Conservation (phyloP, 225 moss, liverwort and hornwort genomes). For the Marchantia paleacea region DNA sequence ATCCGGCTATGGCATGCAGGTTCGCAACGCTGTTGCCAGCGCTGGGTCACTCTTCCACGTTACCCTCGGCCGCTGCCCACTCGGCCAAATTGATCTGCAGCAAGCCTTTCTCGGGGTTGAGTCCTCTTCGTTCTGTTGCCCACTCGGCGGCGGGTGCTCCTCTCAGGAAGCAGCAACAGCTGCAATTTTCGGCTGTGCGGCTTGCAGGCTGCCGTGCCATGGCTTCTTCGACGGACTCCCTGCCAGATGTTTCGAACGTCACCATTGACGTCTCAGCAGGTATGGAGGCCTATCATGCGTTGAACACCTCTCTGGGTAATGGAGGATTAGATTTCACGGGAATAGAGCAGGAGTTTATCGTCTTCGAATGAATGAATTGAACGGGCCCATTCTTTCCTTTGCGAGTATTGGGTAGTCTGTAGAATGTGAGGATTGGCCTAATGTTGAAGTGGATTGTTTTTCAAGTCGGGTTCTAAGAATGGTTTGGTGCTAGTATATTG, state of each 20-base stretch:
- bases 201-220: slow-evolving; percentile 8
- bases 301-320: background rate
- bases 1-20: slow-evolving; percentile 20
- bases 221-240: slow-evolving; percentile 27
- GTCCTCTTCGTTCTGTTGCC: background rate
- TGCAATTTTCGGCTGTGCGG: background rate
- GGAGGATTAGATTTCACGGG: too few species aligned
- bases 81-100: background rate
- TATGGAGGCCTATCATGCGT: background rate
- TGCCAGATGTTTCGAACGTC: slow-evolving; percentile 23
- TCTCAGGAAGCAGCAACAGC: background rate
- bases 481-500: too few species aligned
- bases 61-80: background rate
- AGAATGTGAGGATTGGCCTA: too few species aligned
- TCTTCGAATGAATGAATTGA: too few species aligned
- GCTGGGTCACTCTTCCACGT: background rate
- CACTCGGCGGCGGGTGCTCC: background rate
- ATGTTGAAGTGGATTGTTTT: too few species aligned
- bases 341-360: too few species aligned
- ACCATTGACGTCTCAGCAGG: slow-evolving; percentile 24
- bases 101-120: background rate
- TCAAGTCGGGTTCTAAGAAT: too few species aligned
- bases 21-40: slow-evolving; percentile 19
- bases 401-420: too few species aligned
- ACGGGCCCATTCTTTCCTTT: too few species aligned